Evolutionary conservation across 2,329 filamentous ascomycete species (phyloP), one percentile per base, ranked within the genome.

Genomic region (Sodiomyces alkalinus): DNA sequence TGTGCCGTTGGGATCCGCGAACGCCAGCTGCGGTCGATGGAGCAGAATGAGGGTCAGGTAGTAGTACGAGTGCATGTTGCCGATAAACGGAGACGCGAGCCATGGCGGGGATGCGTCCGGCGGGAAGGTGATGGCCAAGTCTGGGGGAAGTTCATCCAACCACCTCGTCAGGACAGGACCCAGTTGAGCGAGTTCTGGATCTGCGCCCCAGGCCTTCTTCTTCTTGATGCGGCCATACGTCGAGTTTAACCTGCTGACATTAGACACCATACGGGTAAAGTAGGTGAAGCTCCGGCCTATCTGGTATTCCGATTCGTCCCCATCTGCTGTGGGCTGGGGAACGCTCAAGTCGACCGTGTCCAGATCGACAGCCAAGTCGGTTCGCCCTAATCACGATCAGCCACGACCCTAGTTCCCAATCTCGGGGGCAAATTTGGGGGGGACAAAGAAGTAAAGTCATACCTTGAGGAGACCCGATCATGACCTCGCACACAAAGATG

Each of bases 391-490:
- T n/a, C n/a, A n/a, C n/a, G n/a, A n/a, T n/a, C n/a, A n/a, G n/a
- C n/a, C n/a, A n/a, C n/a, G 19, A 21, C 12, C 19, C 8, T 21
- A 12, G 8, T 21, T 21, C n/a, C n/a, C n/a, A n/a, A n/a, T n/a
- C n/a, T n/a, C n/a, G 7, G 7, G 23, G 9, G 9, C 9, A 17
- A 12, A 22, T 25, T n/a, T 14, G 26, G 18, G 7, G 10, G 19
- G n/a, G 12, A n/a, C 3, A 21, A 19, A 17, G 26, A 2, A 18
- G 24, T 5, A 13, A 12, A 12, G 18, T 14, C 50, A 35, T 58
- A 83, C 86, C 87, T 73, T 96, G 86, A 3, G 87, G 82, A 13
- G 80, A 85, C 31, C 87, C 87, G 41, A 94, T 76, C 80, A 96
- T 92, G 22, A 86, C 67, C 53, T 96, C 87, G 36, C 83, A 77